Base-by-base conservation (phyloP, 257 asterid genomes). In the Osmanthus fragrans region DNA sequence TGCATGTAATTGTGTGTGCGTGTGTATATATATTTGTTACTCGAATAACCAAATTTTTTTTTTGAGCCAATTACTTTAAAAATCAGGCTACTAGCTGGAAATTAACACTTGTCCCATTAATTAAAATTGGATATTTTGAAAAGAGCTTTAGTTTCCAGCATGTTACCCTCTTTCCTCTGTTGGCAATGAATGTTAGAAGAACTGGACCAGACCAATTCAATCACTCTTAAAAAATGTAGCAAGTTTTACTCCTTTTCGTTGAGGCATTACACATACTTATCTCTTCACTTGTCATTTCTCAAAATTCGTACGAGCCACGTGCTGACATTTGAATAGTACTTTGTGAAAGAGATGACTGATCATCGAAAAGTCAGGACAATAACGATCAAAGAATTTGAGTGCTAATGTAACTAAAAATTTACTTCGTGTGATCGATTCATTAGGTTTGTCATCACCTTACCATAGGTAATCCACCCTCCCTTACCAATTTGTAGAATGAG, bases 261-360 rank as follows among this genome's bases (percentile, higher is more conserved):
- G 29, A 65, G 56, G 54, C 81, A 75, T 79, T 82, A 75, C 64
- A 54, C 39, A 51, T 51, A 58, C 32, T 82, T 51, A 30, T 49
- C 33, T 49, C 64, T 33, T 7, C 54, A 78, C 78, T 45, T 30
- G 68, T 39, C 72, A 67, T 56, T 73, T 73, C 72, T 36, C 39
- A 33, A 45, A 8, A 74, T 36, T 15, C 65, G 3, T 18, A 32
- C 45, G 3, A 45, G 40, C 45, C 18, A 70, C 12, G n/a, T 56
- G 3, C 3, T 4, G 9, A 7, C 27, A 7, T 21, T 7, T 6
- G 65, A 56, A 11, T 9, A 56, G 25, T 56, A 12, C 12, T 56
- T 56, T n/a, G 4, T 56, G 21, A 19, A 18, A 15, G 10, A 51
- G 23, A 51, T 2, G 18, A 10, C 3, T 3, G 19, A 45, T 45